Evolutionary conservation across 2,329 filamentous ascomycete genomes (phyloP).

Genomic region (Fusarium incarnatum): DNA sequence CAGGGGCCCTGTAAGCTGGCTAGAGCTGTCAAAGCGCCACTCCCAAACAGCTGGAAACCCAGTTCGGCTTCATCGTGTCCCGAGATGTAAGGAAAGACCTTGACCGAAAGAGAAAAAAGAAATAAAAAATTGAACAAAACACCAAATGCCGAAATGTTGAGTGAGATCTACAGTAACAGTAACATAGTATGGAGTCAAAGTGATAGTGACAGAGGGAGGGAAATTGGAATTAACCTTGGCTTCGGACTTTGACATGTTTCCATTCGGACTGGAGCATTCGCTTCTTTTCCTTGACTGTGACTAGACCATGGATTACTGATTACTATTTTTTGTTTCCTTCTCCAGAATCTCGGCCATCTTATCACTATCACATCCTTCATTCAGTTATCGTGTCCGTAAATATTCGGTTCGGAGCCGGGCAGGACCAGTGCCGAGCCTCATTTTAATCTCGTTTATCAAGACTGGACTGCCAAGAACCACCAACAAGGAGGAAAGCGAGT

Average conservation of each 20-base stretch:
- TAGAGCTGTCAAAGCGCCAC: conserved; percentile 21
- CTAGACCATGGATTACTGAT: too few species aligned
- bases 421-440: conserved; percentile 7
- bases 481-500: conserved; percentile 15
- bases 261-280: conserved; percentile 15
- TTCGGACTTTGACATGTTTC: background rate
- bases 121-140: background rate
- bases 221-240: conserved; percentile 15
- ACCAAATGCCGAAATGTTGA: background rate
- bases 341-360: background rate
- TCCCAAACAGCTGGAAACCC: conserved; percentile 27
- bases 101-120: background rate
- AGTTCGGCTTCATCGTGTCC: conserved; percentile 6
- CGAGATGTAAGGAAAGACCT: conserved; percentile 2
- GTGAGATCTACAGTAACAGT: background rate
- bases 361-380: background rate
- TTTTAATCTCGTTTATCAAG: conserved; percentile 31
- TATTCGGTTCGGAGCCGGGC: conserved; percentile 32
- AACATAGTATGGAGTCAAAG: too few species aligned
- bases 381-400: conserved; percentile 21
- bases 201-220: conserved; percentile 13
- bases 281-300: background rate
- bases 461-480: conserved; percentile 17
- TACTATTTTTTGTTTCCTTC: conserved; percentile 1
- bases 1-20: background rate